Evolutionary conservation across 371 early-diverging fungal genomes (phyloP).

Genomic region (Mortierella sp.): DNA sequence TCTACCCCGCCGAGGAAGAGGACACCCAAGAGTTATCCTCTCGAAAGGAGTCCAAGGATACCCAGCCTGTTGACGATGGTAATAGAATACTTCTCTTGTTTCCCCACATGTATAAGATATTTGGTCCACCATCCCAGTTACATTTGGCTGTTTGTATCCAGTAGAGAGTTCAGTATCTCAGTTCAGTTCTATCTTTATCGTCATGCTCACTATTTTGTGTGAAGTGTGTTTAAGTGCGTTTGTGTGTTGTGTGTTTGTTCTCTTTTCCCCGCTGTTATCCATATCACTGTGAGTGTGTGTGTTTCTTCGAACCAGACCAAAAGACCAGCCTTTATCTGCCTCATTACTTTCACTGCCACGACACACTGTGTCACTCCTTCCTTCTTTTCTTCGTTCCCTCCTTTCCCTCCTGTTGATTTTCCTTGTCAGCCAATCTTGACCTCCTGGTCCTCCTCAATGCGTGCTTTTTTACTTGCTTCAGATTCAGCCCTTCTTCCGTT

Average conservation of each 20-base stretch:
- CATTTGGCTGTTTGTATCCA: not conserved
- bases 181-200: constrained; percentile 9
- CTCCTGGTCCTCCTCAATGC: constrained; percentile 3
- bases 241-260: not conserved
- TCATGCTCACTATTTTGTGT: constrained; percentile 2
- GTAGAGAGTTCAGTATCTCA: not conserved
- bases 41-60: constrained; percentile 24
- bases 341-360: constrained; percentile 1
- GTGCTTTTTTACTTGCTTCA: constrained; percentile 2
- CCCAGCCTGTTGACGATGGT: constrained; percentile 33
- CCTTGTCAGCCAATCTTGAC: not conserved
- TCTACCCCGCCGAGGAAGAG: constrained; percentile 42
- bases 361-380: constrained; percentile 7
- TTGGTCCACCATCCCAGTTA: not conserved
- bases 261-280: not conserved
- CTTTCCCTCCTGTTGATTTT: not conserved
- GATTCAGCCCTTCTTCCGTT: constrained; percentile 11
- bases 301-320: not conserved
- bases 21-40: constrained; percentile 17
- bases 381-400: not conserved
- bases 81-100: constrained; percentile 18
- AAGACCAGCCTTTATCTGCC: not conserved
- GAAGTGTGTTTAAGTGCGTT: not conserved
- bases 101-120: not conserved
- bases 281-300: not conserved